Base-by-base conservation (phyloP, 2,329 filamentous ascomycete species). In the Fusarium goolgardi region DNA sequence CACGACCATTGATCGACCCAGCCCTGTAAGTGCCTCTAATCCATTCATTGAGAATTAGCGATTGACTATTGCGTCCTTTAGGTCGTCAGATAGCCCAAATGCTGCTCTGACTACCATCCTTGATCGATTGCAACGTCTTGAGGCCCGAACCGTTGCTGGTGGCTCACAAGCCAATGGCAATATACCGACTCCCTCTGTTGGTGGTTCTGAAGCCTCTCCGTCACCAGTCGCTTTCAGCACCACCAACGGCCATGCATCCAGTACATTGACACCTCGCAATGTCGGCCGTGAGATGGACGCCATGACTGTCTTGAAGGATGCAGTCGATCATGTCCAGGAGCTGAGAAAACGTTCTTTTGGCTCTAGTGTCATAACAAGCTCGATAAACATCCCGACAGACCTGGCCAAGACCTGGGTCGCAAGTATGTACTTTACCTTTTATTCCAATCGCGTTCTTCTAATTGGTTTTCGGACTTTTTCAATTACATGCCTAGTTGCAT, bases 111-210 rank as follows among this genome's bases (percentile, higher is more conserved):
- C 65, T 6, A 71, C 71, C 20, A 77, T 77, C 23, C 73, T 77
- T 10, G 70, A 77, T 51, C 69, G 75, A 5, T 37, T 77, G 0
- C 71, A 76, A 16, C 75, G 74, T 5, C 73, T 77, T 16, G 75
- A 77, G 55, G 59, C 72, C 21, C 73, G 68, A 29, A 64, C 59
- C 31, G 34, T 41, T 32, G 27, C 50, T 23, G 8, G 43, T 3
- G 35, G 49, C 2, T 46, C 63, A 13, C 55, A 50, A 25, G 15
- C 50, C 55, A 55, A 31, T 45, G 40, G 59, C 31, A 39, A 37
- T 35, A 20, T 40, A 3, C 47, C 63, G 31, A 46, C 55, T 2
- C 44, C 64, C 3, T 55, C 60, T n/a, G 55, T 61, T 32, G 62
- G 59, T 65, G 63, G 63, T 27, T 63, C 71, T 2, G 68, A 72